These are phyloP conservation scores for Fusarium virguliforme DNA, from an alignment of 2,329 filamentous ascomycete species.

Conservation along the genomic window DNA sequence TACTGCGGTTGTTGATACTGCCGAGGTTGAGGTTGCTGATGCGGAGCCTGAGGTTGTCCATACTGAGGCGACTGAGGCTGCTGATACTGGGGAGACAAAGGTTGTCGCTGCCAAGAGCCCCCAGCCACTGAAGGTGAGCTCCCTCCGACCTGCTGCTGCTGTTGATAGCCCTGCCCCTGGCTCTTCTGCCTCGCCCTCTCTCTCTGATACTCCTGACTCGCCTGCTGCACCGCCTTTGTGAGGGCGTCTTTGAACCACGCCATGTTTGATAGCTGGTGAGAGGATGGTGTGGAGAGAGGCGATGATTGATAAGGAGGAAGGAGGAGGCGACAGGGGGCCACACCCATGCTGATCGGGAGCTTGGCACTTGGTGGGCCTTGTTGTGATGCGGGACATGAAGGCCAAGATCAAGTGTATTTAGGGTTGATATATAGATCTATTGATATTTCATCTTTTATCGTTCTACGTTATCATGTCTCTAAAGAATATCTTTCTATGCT, in stretches of 20 bases:
- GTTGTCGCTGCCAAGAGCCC: slow-evolving; percentile 23
- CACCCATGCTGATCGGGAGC: slow-evolving; percentile 32
- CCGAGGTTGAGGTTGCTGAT: slow-evolving; percentile 16
- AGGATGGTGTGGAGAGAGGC: not conserved
- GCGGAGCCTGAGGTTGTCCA: slow-evolving; percentile 2
- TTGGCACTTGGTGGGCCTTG: slow-evolving; percentile 10
- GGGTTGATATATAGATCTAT: not conserved
- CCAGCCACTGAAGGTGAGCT: not conserved
- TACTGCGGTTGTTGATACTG: slow-evolving; percentile 27
- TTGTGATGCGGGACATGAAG: not conserved
- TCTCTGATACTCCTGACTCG: slow-evolving; percentile 43
- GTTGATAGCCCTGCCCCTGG: slow-evolving; percentile 18
- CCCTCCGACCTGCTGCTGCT: slow-evolving; percentile 2
- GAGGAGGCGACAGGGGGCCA: slow-evolving; percentile 8
- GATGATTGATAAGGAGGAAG: slow-evolving; percentile 26
- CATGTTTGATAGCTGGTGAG: slow-evolving; percentile 29
- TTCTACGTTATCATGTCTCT: not conserved
- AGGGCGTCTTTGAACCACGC: slow-evolving; percentile 45
- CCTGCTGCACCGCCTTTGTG: slow-evolving; percentile 46
- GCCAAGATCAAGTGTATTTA: slow-evolving; percentile 19
- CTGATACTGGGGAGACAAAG: slow-evolving; percentile 12
- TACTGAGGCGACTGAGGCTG: slow-evolving; percentile 22
- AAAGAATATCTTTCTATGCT: not conserved
- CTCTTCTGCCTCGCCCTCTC: slow-evolving; percentile 28
- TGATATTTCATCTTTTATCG: not conserved